Evolutionary conservation across 768 basidiomycete genomes (phyloP).

Genomic region (Rossbeevera mucosa): DNA sequence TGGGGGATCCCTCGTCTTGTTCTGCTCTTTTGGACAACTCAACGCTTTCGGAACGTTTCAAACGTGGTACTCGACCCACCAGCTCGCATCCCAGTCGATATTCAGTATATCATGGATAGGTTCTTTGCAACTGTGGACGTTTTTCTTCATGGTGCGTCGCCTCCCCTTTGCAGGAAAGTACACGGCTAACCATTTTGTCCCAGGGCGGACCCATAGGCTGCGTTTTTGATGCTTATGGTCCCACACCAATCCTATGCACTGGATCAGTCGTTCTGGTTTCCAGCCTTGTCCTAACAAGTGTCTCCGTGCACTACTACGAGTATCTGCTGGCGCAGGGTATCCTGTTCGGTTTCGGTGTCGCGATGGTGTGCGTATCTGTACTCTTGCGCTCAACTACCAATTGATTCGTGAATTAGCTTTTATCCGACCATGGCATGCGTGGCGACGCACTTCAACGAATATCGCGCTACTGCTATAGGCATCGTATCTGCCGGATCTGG

Average conservation of each 20-base stretch:
- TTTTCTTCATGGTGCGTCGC: conserved; percentile 60
- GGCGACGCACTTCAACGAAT: conserved; percentile 59
- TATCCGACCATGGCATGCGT: conserved; percentile 66
- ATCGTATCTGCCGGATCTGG: conserved; percentile 69
- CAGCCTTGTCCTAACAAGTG: conserved; percentile 57
- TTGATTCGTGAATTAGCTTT: conserved; percentile 42
- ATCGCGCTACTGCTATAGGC: conserved; percentile 69
- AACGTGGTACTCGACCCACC: conserved; percentile 59
- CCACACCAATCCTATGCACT: conserved; percentile 45
- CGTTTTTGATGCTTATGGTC: conserved; percentile 58
- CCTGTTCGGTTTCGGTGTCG: conserved; percentile 61
- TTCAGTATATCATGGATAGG: conserved; percentile 70
- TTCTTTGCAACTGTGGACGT: conserved; percentile 61
- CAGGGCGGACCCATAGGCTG: conserved; percentile 62
- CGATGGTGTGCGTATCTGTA: conserved; percentile 48
- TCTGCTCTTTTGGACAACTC: conserved; percentile 70
- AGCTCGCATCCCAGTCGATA: conserved; percentile 45
- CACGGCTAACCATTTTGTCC: conserved; percentile 2
- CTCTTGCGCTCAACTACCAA: not conserved
- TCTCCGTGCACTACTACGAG: conserved; percentile 54
- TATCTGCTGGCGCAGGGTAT: conserved; percentile 61
- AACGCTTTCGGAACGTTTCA: conserved; percentile 71
- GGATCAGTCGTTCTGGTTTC: conserved; percentile 48
- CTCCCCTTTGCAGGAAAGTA: not conserved
- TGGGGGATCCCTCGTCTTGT: conserved; percentile 62